A percentile compares a stretch with the other conserved stretches of the same genome.
Evolutionary conservation across 2,329 filamentous ascomycete genomes (phyloP).

Genomic region (Hypoxylon sp.): DNA sequence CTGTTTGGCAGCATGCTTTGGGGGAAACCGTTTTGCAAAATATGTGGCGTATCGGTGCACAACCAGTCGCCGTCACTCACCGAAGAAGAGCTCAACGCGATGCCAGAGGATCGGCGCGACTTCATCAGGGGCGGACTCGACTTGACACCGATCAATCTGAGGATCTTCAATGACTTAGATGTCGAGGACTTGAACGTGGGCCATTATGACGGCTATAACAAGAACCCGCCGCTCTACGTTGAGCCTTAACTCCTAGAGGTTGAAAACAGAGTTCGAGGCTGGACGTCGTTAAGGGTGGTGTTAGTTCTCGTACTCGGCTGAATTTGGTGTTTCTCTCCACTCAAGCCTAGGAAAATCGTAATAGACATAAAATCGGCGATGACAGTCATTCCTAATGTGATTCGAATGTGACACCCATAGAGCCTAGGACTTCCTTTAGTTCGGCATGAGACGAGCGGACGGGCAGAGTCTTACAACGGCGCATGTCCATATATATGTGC

Average conservation of each 20-base stretch:
- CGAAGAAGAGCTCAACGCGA: conserved; percentile 56
- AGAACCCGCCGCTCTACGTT: conserved; percentile 56
- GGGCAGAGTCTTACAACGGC: neutral
- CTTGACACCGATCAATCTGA: conserved; percentile 52
- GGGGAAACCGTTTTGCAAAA: conserved; percentile 64
- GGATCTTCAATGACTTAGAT: conserved; percentile 46
- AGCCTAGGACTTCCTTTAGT: neutral
- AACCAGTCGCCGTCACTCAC: conserved; percentile 53
- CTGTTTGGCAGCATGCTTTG: conserved; percentile 53
- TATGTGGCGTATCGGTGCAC: conserved; percentile 63
- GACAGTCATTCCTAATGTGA: neutral
- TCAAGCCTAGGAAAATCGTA: neutral
- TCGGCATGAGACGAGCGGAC: neutral
- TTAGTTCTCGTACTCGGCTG: conserved; percentile 2
- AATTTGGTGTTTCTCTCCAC: conserved; percentile 7
- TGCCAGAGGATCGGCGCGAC: conserved; percentile 50
- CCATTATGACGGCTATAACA: conserved; percentile 40
- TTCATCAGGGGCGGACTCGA: conserved; percentile 34
- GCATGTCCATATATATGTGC: neutral
- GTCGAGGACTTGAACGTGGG: conserved; percentile 44
- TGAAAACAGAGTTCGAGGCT: neutral
- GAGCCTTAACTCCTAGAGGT: conserved; percentile 43
- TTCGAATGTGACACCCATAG: neutral
- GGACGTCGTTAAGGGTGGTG: neutral
- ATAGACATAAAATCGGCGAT: neutral